Evolutionary conservation across 371 early-diverging fungal species (phyloP).

Genomic region (Umbelopsis sp.): DNA sequence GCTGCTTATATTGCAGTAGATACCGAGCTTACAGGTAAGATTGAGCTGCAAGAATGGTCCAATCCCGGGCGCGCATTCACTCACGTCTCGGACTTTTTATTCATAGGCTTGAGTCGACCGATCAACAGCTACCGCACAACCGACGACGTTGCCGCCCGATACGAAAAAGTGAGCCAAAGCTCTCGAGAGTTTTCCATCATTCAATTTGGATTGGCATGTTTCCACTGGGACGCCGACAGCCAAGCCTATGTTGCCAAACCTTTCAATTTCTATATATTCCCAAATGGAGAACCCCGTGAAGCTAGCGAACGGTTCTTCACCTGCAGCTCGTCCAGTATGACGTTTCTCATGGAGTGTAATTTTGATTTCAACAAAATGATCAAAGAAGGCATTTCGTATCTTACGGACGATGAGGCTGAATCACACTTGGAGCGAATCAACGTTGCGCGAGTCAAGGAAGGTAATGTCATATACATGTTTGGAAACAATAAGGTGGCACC

Average conservation of each 20-base stretch:
- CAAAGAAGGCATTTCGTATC: constrained; percentile 46
- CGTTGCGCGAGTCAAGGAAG: background rate
- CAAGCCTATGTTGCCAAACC: constrained; percentile 74
- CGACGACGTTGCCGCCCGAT: constrained; percentile 66
- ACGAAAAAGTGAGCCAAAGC: constrained; percentile 62
- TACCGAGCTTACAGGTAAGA: constrained; percentile 81
- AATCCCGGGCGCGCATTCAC: background rate
- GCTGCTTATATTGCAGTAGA: constrained; percentile 86
- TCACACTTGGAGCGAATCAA: constrained; percentile 3
- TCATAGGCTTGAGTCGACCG: constrained; percentile 46
- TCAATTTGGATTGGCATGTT: constrained; percentile 85
- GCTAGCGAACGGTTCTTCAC: constrained; percentile 59
- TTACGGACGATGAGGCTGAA: background rate
- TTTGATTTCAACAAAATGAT: constrained; percentile 83
- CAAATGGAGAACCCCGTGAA: constrained; percentile 42
- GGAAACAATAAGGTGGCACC: background rate
- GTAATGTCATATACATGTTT: background rate
- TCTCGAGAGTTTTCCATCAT: constrained; percentile 65
- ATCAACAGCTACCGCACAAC: constrained; percentile 30
- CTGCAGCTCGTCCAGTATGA: constrained; percentile 66
- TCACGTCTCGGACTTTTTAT: constrained; percentile 4
- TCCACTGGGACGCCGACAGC: constrained; percentile 62
- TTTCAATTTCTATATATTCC: constrained; percentile 88
- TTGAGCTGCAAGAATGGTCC: background rate
- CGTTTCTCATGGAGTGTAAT: constrained; percentile 48